These are phyloP conservation scores for Talaromyces sp. DNA, from an alignment of 2,329 filamentous ascomycete genomes.

Conservation along the genomic window DNA sequence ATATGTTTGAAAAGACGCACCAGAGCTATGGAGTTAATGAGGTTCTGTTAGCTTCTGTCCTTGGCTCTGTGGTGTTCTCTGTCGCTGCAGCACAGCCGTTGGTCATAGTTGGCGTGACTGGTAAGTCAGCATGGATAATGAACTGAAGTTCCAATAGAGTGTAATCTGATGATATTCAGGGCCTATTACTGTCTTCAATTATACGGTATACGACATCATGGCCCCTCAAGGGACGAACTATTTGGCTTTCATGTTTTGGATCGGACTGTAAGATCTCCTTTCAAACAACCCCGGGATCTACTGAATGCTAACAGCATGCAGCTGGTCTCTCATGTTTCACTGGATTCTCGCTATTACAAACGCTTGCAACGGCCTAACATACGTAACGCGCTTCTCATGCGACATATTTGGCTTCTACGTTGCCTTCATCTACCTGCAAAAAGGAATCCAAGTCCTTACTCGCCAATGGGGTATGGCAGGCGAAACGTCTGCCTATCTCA, in stretches of 20 bases:
- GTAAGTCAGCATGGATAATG: slow-evolving; percentile 35
- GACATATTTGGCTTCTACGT: slow-evolving; percentile 95
- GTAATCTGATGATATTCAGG: slow-evolving; percentile 43
- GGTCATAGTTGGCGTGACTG: slow-evolving; percentile 87
- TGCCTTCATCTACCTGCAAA: slow-evolving; percentile 86
- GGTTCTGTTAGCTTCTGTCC: slow-evolving; percentile 79
- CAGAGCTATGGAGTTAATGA: slow-evolving; percentile 89
- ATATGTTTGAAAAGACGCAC: slow-evolving; percentile 88
- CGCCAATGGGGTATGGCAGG: slow-evolving; percentile 64
- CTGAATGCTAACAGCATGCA: slow-evolving; percentile 31
- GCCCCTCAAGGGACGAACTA: slow-evolving; percentile 74
- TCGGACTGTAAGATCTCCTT: slow-evolving; percentile 61
- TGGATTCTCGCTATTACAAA: slow-evolving; percentile 82
- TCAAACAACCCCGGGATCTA: neutral
- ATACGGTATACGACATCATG: slow-evolving; percentile 90
- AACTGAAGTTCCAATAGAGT: neutral
- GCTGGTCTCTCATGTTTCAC: slow-evolving; percentile 81
- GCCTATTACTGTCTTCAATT: slow-evolving; percentile 93
- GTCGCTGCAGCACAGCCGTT: slow-evolving; percentile 78
- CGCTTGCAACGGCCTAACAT: slow-evolving; percentile 82
- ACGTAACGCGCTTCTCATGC: slow-evolving; percentile 87
- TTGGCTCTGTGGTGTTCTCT: slow-evolving; percentile 78
- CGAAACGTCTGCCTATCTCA: slow-evolving; percentile 70
- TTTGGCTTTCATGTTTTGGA: slow-evolving; percentile 88
- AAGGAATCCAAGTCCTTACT: slow-evolving; percentile 81